Base-by-base conservation (phyloP, 352 stramenopile species). In the Globisporangium camurandrum region DNA sequence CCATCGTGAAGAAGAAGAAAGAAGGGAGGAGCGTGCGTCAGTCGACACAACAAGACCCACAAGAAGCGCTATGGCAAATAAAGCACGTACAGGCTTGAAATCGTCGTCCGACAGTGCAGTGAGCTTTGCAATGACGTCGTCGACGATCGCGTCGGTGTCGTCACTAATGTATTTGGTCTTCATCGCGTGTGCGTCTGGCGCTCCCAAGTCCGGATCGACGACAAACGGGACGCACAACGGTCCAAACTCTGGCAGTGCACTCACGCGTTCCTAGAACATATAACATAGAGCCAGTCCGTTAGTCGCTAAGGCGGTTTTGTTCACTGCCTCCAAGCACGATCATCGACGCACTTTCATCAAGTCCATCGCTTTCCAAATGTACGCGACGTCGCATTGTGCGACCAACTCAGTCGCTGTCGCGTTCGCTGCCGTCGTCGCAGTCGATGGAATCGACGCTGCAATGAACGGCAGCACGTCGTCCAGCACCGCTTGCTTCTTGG, bases 321-420 rank as follows among this genome's bases (percentile, higher is more conserved):
- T 17, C 10, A 19, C 12, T 16, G 33, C 30, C 22, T 20, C 30
- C 31, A n/a, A n/a, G n/a, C n/a, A n/a, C n/a, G n/a, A n/a, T n/a
- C n/a, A n/a, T n/a, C n/a, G n/a, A 42, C 41, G 14, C 46, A 87
- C 76, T 65, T 92, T 92, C 83, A 94, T 94, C 31, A 92, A 44
- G 52, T 83, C 66, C 67, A 92, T 85, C 3, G 80, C 68, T 27
- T 59, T 57, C 76, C 75, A 91, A 7, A 89, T 69, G 59, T 91
- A 92, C 19, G 83, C 61, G 12, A 75, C 48, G 37, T 74, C 77
- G 47, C 84, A 88, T 45, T 71, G 46, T 1, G 63, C 37, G n/a
- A 88, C 20, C 20, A 91, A 45, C 5, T 73, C 62, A 30, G 11
- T 45, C 31, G 30, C 8, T 36, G 30, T 36, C 33, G 6, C 39